A percentile compares a stretch with the other conserved stretches of the same genome.
phyloP scores from a whole-genome alignment of 352 stramenopile genomes.

The Phytophthora podocarpi region DNA sequence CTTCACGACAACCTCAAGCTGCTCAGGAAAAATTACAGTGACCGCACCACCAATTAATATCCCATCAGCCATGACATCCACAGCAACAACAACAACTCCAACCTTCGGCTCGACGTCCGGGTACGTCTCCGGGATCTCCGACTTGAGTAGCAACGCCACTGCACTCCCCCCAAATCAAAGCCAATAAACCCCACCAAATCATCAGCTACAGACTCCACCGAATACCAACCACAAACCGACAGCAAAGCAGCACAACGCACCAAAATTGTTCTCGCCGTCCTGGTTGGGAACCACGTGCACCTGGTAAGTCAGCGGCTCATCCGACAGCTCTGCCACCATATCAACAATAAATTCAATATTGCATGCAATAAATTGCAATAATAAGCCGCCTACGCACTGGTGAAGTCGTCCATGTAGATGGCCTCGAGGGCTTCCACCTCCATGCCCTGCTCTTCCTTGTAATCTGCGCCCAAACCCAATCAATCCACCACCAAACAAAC shows the following conservation, averaged over 20 bases:
- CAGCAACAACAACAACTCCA: neutral
- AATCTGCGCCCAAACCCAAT: constrained; percentile 53
- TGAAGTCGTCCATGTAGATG: constrained; percentile 92
- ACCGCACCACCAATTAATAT: neutral
- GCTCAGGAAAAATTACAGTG: neutral
- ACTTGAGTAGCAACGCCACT: constrained; percentile 81
- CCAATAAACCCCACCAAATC: neutral
- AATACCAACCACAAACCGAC: neutral
- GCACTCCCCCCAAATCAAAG: neutral
- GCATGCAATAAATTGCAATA: neutral
- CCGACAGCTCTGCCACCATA: constrained; percentile 63
- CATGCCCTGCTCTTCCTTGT: constrained; percentile 89
- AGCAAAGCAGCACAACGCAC: constrained; percentile 29
- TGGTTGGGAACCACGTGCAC: constrained; percentile 87
- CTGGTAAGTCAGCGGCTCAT: constrained; percentile 74
- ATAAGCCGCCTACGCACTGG: constrained; percentile 46
- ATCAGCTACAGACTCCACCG: neutral
- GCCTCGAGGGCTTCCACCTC: constrained; percentile 89
- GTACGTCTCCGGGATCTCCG: constrained; percentile 79
- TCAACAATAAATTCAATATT: neutral
- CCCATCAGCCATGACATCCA: neutral
- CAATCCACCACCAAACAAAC: neutral
- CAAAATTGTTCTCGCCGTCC: constrained; percentile 84
- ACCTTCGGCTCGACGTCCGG: constrained; percentile 75
- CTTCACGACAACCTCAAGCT: constrained; percentile 80